Base-by-base conservation (phyloP, 2,329 filamentous ascomycete species). In the Tolypocladium endophyticum region DNA sequence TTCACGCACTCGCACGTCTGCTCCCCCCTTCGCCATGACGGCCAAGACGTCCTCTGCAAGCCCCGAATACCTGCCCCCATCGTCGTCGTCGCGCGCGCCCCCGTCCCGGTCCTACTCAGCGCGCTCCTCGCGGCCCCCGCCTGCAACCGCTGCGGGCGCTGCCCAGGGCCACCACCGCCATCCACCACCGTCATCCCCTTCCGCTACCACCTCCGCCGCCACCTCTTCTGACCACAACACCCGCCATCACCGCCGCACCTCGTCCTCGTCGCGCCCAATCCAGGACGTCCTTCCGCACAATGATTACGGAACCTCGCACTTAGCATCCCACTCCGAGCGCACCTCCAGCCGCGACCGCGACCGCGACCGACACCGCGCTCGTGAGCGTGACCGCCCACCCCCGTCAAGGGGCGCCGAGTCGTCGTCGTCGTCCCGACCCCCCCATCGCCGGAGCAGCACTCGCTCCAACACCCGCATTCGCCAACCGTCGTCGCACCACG, bases 271-370 rank as follows among this genome's bases (percentile, higher is more conserved):
- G 59, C 76, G 75, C 63, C 73, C 76, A 61, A 68, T 73, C 55
- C 75, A 78, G 63, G 75, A 81, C 59, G 66, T 75, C 52, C 67
- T 76, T 58, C 76, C 77, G 59, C 85, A 87, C 68, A 81, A 87
- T 72, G 89, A 94, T 74, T 87, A 86, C 78, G 90, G 93, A 75
- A 82, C 86, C 67, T 79, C 81, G 67, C 87, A 87, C 77, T 73
- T 89, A 76, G 82, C 84, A 67, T 62, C 66, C 61, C 77, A 83
- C 76, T 65, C 81, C 79, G 74, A 85, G 82, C 82, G 85, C 75
- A 86, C 81, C 76, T 80, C 83, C 61, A 88, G 85, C 67, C 81
- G 81, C 71, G 87, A 90, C 68, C 79, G 81, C 61, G 57, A 58
- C 47, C 79, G 81, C 61, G 47, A 58, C 47, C 35, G 45, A 9